Evolutionary conservation across 495 filamentous ascomycete genomes (phyloP).

Genomic region (Talaromyces nanjingensis): DNA sequence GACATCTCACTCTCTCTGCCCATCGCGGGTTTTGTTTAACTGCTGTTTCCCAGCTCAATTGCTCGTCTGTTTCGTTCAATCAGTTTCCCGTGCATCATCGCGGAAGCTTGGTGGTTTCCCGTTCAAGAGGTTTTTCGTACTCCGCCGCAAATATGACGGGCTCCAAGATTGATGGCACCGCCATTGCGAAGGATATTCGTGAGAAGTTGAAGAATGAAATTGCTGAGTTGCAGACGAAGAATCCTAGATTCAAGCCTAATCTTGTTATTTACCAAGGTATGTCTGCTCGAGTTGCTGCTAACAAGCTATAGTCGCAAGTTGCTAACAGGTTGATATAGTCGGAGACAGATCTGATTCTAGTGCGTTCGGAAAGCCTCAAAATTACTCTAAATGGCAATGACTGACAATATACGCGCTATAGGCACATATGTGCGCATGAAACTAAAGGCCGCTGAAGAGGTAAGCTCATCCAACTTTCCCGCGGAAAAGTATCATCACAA

Average conservation of each 20-base stretch:
- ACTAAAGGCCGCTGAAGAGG: slow-evolving; percentile 91
- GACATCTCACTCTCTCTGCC: neutral
- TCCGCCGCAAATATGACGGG: slow-evolving; percentile 63
- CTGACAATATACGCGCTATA: slow-evolving; percentile 21
- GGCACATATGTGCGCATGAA: slow-evolving; percentile 99
- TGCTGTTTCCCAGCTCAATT: neutral
- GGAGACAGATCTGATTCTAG: slow-evolving; percentile 7
- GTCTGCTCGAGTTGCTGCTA: slow-evolving; percentile 14
- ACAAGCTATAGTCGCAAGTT: too few relatives aligned
- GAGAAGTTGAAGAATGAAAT: slow-evolving; percentile 73
- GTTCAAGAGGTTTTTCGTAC: neutral
- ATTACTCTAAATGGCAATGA: neutral
- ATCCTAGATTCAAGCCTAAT: slow-evolving; percentile 80
- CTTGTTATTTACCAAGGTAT: slow-evolving; percentile 90
- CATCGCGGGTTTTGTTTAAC: neutral
- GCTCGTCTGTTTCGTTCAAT: neutral
- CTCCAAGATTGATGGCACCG: slow-evolving; percentile 90
- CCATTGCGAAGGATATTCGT: slow-evolving; percentile 84
- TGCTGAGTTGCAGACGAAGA: slow-evolving; percentile 66
- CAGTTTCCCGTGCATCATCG: neutral
- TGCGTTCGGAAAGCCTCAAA: neutral
- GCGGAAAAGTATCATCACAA: slow-evolving; percentile 6
- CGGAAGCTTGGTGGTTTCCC: slow-evolving; percentile 4
- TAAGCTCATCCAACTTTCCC: slow-evolving; percentile 27
- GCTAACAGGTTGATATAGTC: neutral